A percentile compares a stretch with the other conserved stretches of the same genome.
Conservation (phyloP, 305 asterid genomes). For the Andrographis paniculata region DNA sequence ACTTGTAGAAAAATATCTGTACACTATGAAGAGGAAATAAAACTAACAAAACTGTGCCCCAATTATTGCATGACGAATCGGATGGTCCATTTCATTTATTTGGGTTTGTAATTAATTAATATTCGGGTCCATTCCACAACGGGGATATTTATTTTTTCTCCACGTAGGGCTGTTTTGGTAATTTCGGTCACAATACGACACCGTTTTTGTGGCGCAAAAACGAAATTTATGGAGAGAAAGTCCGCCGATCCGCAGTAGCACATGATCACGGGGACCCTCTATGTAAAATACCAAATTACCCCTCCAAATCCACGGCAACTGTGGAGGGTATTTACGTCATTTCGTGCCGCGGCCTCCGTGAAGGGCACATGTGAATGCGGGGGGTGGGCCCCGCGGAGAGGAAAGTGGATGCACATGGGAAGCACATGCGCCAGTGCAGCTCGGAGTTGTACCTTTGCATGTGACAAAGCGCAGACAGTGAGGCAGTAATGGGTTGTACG, state of each 20-base stretch:
- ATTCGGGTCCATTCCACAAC: slow-evolving; percentile 15
- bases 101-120: slow-evolving; percentile 1
- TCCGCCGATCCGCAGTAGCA: slow-evolving; percentile 22
- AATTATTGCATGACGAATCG: slow-evolving; percentile 11
- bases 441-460: no score
- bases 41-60: slow-evolving; percentile 17
- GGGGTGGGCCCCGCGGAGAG: slow-evolving; percentile 17
- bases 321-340: slow-evolving; percentile 18
- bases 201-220: slow-evolving; percentile 15
- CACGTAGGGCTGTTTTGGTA: slow-evolving; percentile 17
- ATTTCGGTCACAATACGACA: slow-evolving; percentile 4
- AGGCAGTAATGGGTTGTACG: slow-evolving; percentile 1
- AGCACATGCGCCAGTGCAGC: slow-evolving; percentile 24
- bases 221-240: slow-evolving; percentile 17
- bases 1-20: not conserved
- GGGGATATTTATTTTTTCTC: not conserved
- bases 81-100: slow-evolving; percentile 11
- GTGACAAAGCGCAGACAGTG: no score
- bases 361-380: slow-evolving; percentile 29
- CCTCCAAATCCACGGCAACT: no score
- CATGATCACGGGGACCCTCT: slow-evolving; percentile 7
- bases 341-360: not conserved
- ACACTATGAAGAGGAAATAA: slow-evolving; percentile 10
- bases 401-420: slow-evolving; percentile 25
- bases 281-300: slow-evolving; percentile 15